Evolutionary conservation across 805 yeast genomes (phyloP), one percentile per base, ranked within the genome.

Genomic region (Candida pini): DNA sequence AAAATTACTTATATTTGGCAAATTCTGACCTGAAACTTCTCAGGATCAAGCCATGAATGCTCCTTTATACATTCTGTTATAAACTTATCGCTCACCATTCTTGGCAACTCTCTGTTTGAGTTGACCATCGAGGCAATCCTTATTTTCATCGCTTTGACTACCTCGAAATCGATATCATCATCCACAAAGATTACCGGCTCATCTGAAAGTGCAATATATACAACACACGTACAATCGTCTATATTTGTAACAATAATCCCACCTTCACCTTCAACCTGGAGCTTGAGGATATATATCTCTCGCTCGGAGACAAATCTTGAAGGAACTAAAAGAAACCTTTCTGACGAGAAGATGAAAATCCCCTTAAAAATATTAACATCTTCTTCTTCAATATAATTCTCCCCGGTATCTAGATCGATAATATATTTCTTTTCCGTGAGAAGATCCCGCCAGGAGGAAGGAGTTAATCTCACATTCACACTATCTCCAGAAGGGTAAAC

Each of bases 401-500:
- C n/a, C n/a, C n/a, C n/a, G n/a, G n/a, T n/a, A n/a, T n/a, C n/a
- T n/a, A n/a, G n/a, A n/a, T n/a, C n/a, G n/a, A n/a, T n/a, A n/a
- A n/a, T n/a, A n/a, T n/a, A n/a, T n/a, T n/a, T n/a, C n/a, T n/a
- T 13, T 22, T 4, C n/a, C 25, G n/a, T 4, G 13, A 22, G 10
- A 4, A 22, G 25, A 12, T 22, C 25, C n/a, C n/a, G 25, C 6
- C 66, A 41, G 12, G 54, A 51, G 6, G 36, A 26, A 4, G 19
- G 33, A 1, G 54, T 48, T 9, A 63, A 44, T 8, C 58, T 52
- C 3, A 69, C 54, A 1, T 56, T 58, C 41, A 62, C 75, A 40
- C 92, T 78, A 51, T 81, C 86, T 0, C 88, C 89, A 51, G 50
- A 76, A 12, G 44, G 43, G 49, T 88, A 95, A 0, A 71, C 66